Evolutionary conservation across 345 rosid genomes (phyloP).

Genomic region (Corchorus olitorius): DNA sequence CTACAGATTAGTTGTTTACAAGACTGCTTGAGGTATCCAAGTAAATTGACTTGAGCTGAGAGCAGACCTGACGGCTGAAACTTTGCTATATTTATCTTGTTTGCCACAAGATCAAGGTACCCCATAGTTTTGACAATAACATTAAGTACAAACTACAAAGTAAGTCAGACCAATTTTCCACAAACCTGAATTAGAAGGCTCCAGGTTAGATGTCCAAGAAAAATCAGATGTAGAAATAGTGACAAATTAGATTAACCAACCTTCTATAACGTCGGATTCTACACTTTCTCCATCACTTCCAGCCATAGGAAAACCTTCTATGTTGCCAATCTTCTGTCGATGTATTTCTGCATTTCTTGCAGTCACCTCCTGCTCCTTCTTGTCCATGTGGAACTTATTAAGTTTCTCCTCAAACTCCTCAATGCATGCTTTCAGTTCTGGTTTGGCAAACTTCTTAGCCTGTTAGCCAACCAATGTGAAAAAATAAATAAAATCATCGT

Average conservation of each 20-base stretch:
- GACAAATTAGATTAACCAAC: conserved; percentile 37
- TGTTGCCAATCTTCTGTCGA: conserved; percentile 53
- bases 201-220: conserved; percentile 4
- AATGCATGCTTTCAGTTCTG: conserved; percentile 82
- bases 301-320: conserved; percentile 40
- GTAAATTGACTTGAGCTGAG: not conserved
- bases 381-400: conserved; percentile 77
- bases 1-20: not conserved
- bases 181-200: conserved; percentile 1
- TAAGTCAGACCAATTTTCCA: not conserved
- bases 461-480: conserved; percentile 36
- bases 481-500: conserved; percentile 5
- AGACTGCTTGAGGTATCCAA: not conserved
- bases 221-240: conserved; percentile 7
- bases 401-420: conserved; percentile 98
- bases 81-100: not conserved
- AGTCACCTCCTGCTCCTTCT: conserved; percentile 93
- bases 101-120: not conserved
- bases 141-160: not conserved
- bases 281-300: conserved; percentile 44
- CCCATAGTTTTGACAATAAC: not conserved
- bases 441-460: conserved; percentile 95
- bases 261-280: conserved; percentile 53
- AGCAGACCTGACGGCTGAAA: not conserved
- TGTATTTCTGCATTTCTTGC: conserved; percentile 88